These are phyloP conservation scores for Wickerhamomyces chambardii DNA, from an alignment of 805 yeast species.

Conservation along the genomic window DNA sequence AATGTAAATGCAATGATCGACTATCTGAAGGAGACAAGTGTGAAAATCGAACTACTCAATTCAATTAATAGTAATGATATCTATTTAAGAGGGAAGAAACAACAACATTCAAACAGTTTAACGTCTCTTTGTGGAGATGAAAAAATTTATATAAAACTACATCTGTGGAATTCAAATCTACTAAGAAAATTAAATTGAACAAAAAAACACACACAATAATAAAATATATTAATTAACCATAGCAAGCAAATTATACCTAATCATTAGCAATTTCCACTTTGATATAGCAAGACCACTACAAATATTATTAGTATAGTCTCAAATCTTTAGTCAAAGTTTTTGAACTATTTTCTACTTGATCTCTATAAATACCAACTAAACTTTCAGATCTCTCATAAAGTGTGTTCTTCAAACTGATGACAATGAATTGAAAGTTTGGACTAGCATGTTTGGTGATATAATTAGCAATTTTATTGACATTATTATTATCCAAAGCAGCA, in stretches of 20 bases:
- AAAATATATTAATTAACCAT: no score
- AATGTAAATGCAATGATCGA: slow-evolving; percentile 31
- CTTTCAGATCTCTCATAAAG: slow-evolving; percentile 86
- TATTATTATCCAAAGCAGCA: slow-evolving; percentile 90
- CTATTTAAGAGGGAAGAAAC: slow-evolving; percentile 45
- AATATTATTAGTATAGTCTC: slow-evolving; percentile 39
- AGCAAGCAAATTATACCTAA: slow-evolving; percentile 7
- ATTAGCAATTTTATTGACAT: slow-evolving; percentile 80
- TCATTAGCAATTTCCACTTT: no score
- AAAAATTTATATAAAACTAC: slow-evolving; percentile 45
- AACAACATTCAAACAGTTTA: slow-evolving; percentile 46
- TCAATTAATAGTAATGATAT: slow-evolving; percentile 30
- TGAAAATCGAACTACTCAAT: slow-evolving; percentile 15
- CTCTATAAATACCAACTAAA: slow-evolving; percentile 87
- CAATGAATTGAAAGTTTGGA: slow-evolving; percentile 81
- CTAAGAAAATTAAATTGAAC: slow-evolving; percentile 24
- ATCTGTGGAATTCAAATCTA: slow-evolving; percentile 53
- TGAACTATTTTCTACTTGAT: slow-evolving; percentile 65
- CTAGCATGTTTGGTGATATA: slow-evolving; percentile 72
- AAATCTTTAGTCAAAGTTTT: slow-evolving; percentile 68
- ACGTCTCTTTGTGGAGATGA: slow-evolving; percentile 47
- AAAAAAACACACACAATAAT: no score
- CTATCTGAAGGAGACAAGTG: slow-evolving; percentile 24
- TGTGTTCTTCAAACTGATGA: slow-evolving; percentile 81
- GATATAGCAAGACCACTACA: not conserved